Percentiles rank a stretch among this genome's conserved stretches.
Evolutionary conservation across 768 basidiomycete species (phyloP).

Genomic region (Suillus brevipes): DNA sequence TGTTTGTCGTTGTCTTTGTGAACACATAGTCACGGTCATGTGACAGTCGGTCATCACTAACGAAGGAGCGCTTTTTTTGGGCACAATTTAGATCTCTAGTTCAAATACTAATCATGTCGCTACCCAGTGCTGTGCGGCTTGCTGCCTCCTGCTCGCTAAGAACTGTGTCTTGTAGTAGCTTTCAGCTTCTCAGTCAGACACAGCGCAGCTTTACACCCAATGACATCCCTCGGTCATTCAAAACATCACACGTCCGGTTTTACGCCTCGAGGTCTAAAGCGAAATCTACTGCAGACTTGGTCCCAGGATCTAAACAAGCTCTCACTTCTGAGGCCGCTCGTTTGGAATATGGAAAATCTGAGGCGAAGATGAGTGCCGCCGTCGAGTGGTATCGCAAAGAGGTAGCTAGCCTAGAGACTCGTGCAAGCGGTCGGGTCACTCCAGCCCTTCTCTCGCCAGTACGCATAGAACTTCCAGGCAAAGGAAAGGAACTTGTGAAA

Average conservation of each 20-base stretch:
- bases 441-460: slow-evolving; percentile 71
- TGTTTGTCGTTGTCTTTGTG: too few species aligned
- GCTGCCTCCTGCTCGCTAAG: not conserved
- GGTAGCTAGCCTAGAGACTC: slow-evolving; percentile 67
- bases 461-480: slow-evolving; percentile 51
- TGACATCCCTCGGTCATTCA: not conserved
- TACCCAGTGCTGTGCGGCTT: slow-evolving; percentile 1
- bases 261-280: slow-evolving; percentile 32
- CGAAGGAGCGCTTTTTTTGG: too few species aligned
- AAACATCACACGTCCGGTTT: slow-evolving; percentile 13
- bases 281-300: slow-evolving; percentile 56
- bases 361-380: slow-evolving; percentile 59
- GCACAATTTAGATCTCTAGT: too few species aligned
- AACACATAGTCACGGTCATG: too few species aligned
- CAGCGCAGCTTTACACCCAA: not conserved
- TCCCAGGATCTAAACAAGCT: slow-evolving; percentile 68
- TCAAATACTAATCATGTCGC: slow-evolving; percentile 7
- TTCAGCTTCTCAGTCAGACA: not conserved
- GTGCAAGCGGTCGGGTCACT: slow-evolving; percentile 75
- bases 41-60: too few species aligned
- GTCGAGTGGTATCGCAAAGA: slow-evolving; percentile 81
- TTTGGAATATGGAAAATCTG: slow-evolving; percentile 62
- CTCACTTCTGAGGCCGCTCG: slow-evolving; percentile 54
- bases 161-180: not conserved
- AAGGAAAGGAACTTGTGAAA: slow-evolving; percentile 35